These are phyloP conservation scores for Sarocladium brachiariae DNA, from an alignment of 2,329 filamentous ascomycete genomes.

Conservation along the genomic window DNA sequence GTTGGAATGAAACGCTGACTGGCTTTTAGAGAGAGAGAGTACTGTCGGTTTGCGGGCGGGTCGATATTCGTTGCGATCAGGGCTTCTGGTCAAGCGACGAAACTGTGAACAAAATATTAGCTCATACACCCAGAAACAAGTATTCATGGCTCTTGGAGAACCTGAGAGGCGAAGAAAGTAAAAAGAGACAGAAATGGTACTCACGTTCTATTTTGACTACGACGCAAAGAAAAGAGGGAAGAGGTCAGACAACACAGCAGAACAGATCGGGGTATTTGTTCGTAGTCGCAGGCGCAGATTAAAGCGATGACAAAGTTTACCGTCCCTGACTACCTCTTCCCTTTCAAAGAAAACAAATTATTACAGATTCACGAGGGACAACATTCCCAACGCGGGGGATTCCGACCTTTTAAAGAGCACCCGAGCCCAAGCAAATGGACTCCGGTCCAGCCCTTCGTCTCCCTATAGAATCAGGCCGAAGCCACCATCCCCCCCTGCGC, in stretches of 20 bases:
- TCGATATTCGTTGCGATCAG: too few species aligned
- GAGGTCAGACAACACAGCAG: background rate
- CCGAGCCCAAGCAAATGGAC: too few species aligned
- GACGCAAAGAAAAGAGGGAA: constrained; percentile 1
- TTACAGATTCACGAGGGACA: background rate
- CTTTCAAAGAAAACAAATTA: background rate
- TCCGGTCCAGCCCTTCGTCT: background rate
- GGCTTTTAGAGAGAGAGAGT: too few species aligned
- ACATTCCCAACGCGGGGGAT: background rate
- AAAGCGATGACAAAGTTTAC: background rate
- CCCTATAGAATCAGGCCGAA: background rate
- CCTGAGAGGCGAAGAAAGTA: too few species aligned
- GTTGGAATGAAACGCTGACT: background rate
- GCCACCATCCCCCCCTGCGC: background rate
- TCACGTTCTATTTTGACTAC: too few species aligned
- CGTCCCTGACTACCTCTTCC: background rate
- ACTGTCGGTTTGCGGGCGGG: too few species aligned
- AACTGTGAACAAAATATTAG: too few species aligned
- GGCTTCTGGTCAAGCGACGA: too few species aligned
- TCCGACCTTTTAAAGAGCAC: background rate
- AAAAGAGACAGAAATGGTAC: background rate
- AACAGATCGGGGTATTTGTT: background rate
- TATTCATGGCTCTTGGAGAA: too few species aligned
- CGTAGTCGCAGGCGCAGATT: background rate
- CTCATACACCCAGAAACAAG: too few species aligned